These are phyloP conservation scores for Microdochium bolleyi DNA, from an alignment of 2,329 filamentous ascomycete genomes.

Conservation along the genomic window DNA sequence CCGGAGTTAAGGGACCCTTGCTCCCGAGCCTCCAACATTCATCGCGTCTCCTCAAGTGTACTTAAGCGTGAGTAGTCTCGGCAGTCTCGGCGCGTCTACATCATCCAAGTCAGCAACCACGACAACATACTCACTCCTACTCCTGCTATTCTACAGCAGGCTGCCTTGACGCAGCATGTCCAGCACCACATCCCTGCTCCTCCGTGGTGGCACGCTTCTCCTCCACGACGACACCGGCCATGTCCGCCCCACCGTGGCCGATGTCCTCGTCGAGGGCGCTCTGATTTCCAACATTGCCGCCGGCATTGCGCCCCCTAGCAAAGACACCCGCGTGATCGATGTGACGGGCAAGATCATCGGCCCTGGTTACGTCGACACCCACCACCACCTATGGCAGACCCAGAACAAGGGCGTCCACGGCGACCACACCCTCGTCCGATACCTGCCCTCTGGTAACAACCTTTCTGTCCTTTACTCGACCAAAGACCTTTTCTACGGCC, in stretches of 20 bases:
- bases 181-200: conserved; percentile 3
- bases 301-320: neutral
- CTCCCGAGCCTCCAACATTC: too few relatives aligned
- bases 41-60: too few relatives aligned
- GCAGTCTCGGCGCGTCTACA: too few relatives aligned
- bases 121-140: too few relatives aligned
- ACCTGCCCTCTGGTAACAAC: conserved; percentile 24
- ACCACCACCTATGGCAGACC: conserved; percentile 37
- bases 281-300: conserved; percentile 4
- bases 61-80: too few relatives aligned
- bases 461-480: conserved; percentile 23
- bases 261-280: conserved; percentile 7
- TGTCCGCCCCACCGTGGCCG: conserved; percentile 6
- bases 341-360: conserved; percentile 28
- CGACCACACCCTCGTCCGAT: conserved; percentile 15
- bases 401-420: conserved; percentile 16
- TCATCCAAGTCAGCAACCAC: too few relatives aligned
- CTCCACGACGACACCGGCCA: conserved; percentile 7
- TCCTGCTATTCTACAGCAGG: too few relatives aligned
- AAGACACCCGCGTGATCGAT: conserved; percentile 23
- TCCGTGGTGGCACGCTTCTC: conserved; percentile 8
- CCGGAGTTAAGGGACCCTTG: too few relatives aligned
- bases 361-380: conserved; percentile 34
- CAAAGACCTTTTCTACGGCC: conserved; percentile 38
- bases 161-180: neutral